Evolutionary conservation across 1,284 basidiomycete genomes (phyloP).

Genomic region (Apiotrichum siamense): DNA sequence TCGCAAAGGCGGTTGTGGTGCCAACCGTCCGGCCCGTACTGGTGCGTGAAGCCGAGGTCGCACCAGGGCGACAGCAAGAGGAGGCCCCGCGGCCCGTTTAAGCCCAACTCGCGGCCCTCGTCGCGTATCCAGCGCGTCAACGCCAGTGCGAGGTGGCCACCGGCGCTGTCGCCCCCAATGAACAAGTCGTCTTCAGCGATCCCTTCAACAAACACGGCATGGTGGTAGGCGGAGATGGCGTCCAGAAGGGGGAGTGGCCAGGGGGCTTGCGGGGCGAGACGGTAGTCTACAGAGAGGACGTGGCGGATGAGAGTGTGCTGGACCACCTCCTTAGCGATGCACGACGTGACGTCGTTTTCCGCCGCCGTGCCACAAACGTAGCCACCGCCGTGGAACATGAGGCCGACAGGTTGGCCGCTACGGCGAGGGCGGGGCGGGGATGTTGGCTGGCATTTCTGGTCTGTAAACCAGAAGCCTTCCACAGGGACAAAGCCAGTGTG

Average conservation of each 20-base stretch:
- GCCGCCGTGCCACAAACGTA: constrained; percentile 41
- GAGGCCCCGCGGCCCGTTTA: constrained; percentile 51
- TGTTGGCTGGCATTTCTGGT: constrained; percentile 22
- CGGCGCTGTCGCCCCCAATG: constrained; percentile 63
- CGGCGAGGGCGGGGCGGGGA: constrained; percentile 11
- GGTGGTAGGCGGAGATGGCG: constrained; percentile 57
- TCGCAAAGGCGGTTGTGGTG: constrained; percentile 30
- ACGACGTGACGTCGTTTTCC: constrained; percentile 34
- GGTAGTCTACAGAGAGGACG: constrained; percentile 39
- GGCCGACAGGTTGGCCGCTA: constrained; percentile 31
- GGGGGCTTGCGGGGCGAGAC: constrained; percentile 38
- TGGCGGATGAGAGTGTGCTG: constrained; percentile 37
- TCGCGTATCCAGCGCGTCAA: constrained; percentile 35
- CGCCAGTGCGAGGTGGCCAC: constrained; percentile 62
- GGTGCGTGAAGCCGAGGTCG: constrained; percentile 50
- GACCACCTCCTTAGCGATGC: constrained; percentile 33
- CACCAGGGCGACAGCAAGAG: constrained; percentile 58
- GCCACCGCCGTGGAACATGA: constrained; percentile 42
- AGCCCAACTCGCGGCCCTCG: constrained; percentile 22
- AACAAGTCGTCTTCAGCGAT: constrained; percentile 57
- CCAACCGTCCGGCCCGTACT: constrained; percentile 30
- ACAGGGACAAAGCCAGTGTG: constrained; percentile 34
- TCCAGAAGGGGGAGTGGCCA: constrained; percentile 63
- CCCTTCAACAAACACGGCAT: constrained; percentile 54
- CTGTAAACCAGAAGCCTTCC: constrained; percentile 39